Evolutionary conservation across 768 basidiomycete species (phyloP).

Genomic region (Lactarius akahatsu): DNA sequence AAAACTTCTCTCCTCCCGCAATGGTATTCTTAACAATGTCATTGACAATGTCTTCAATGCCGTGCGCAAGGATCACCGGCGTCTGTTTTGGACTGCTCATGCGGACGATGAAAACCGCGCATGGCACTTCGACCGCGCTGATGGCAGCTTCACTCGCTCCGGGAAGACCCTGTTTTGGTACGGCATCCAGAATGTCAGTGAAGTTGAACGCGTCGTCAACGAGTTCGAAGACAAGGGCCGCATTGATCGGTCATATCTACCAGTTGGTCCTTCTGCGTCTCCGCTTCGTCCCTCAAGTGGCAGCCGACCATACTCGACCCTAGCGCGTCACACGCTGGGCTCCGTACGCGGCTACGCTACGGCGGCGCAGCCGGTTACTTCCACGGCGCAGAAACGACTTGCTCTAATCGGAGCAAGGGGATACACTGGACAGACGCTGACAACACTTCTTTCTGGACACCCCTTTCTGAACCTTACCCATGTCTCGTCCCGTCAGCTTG

Average conservation of each 20-base stretch:
- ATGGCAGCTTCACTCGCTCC: constrained; percentile 94
- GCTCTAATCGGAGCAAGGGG: constrained; percentile 95
- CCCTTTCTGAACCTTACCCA: constrained; percentile 89
- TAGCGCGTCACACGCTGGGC: constrained; percentile 48
- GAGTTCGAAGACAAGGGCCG: constrained; percentile 67
- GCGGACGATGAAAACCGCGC: constrained; percentile 94
- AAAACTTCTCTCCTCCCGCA: constrained; percentile 85
- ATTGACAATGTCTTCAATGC: constrained; percentile 96
- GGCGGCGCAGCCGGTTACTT: constrained; percentile 43
- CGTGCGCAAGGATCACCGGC: constrained; percentile 92
- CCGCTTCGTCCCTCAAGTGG: constrained; percentile 50
- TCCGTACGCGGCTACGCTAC: constrained; percentile 81
- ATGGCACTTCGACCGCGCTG: constrained; percentile 99
- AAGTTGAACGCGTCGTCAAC: constrained; percentile 85
- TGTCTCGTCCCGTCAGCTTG: constrained; percentile 94
- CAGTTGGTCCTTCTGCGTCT: constrained; percentile 73
- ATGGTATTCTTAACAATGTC: constrained; percentile 89
- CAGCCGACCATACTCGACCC: constrained; percentile 57
- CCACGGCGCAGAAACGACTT: constrained; percentile 79
- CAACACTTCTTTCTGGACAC: constrained; percentile 82
- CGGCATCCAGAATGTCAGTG: constrained; percentile 85
- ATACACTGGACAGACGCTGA: constrained; percentile 91
- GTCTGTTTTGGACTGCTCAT: constrained; percentile 97
- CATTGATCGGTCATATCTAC: constrained; percentile 87
- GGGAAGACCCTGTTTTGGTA: constrained; percentile 98